Evolutionary conservation across 208 protist genomes (phyloP).

Genomic region (Acanthamoeba quina): DNA sequence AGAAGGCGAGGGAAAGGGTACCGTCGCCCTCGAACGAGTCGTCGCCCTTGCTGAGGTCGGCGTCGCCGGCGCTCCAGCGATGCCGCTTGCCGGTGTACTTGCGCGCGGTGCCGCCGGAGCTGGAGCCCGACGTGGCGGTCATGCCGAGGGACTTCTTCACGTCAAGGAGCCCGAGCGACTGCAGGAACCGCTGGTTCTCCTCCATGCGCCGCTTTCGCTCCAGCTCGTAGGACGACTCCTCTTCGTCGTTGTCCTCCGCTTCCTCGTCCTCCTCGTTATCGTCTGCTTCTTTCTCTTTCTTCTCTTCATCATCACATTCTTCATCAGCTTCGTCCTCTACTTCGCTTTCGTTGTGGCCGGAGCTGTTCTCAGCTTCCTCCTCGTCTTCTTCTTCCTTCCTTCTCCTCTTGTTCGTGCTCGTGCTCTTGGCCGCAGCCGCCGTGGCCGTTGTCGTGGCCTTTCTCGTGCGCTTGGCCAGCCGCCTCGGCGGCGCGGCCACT

Average conservation of each 20-base stretch:
- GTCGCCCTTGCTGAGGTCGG: neutral
- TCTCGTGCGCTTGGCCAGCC: neutral
- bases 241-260: neutral
- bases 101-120: neutral
- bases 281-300: too few species aligned
- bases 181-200: conserved; percentile 55
- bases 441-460: neutral
- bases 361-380: conserved; percentile 60
- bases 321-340: too few species aligned
- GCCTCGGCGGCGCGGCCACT: neutral
- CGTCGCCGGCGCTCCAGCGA: conserved; percentile 31
- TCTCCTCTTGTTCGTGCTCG: neutral
- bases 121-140: neutral
- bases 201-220: conserved; percentile 58
- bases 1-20: neutral
- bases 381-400: neutral
- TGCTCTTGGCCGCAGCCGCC: neutral
- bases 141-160: neutral
- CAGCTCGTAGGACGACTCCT: neutral
- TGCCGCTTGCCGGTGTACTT: conserved; percentile 53
- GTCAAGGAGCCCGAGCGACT: conserved; percentile 49
- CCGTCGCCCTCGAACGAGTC: conserved; percentile 45
- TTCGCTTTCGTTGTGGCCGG: conserved; percentile 44
- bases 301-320: too few species aligned
- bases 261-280: neutral